Evolutionary conservation across 106 monocot genomes (phyloP).

Genomic region (Apostasia ramifera): DNA sequence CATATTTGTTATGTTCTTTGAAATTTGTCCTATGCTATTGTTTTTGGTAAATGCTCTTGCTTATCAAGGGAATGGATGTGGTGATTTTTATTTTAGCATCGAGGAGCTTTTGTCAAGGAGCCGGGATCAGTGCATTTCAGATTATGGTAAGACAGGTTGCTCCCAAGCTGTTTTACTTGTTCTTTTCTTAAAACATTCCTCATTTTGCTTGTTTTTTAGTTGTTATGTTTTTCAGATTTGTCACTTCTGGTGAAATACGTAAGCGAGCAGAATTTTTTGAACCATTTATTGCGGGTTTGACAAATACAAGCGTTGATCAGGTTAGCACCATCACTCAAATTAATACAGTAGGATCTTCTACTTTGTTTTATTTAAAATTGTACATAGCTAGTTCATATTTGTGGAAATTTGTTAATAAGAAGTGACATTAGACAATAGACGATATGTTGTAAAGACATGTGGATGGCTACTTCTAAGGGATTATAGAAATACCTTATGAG

Average conservation of each 20-base stretch:
- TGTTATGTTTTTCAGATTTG: slow-evolving; percentile 95
- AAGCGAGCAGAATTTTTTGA: slow-evolving; percentile 74
- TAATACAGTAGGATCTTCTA: too few species aligned
- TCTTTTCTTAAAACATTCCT: neutral
- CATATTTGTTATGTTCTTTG: neutral
- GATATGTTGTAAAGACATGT: too few species aligned
- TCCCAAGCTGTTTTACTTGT: neutral
- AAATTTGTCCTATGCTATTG: neutral
- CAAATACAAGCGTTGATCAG: slow-evolving; percentile 59
- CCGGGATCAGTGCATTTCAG: slow-evolving; percentile 56
- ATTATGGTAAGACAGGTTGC: slow-evolving; percentile 50
- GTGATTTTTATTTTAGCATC: slow-evolving; percentile 37
- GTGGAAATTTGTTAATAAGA: too few species aligned
- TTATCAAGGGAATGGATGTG: slow-evolving; percentile 12
- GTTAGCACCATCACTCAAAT: slow-evolving; percentile 15
- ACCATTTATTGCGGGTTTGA: slow-evolving; percentile 70
- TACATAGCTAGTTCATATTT: too few species aligned
- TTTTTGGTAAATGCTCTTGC: slow-evolving; percentile 8
- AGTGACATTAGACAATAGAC: too few species aligned
- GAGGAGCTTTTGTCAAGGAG: slow-evolving; percentile 72
- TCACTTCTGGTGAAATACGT: slow-evolving; percentile 72
- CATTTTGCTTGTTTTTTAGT: slow-evolving; percentile 27
- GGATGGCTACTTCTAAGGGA: too few species aligned
- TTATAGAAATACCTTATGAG: too few species aligned
- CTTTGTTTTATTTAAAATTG: too few species aligned